Evolutionary conservation across 495 filamentous ascomycete species (phyloP), one percentile per base, ranked within the genome.

Genomic region (Trichocladium uniseriatum): DNA sequence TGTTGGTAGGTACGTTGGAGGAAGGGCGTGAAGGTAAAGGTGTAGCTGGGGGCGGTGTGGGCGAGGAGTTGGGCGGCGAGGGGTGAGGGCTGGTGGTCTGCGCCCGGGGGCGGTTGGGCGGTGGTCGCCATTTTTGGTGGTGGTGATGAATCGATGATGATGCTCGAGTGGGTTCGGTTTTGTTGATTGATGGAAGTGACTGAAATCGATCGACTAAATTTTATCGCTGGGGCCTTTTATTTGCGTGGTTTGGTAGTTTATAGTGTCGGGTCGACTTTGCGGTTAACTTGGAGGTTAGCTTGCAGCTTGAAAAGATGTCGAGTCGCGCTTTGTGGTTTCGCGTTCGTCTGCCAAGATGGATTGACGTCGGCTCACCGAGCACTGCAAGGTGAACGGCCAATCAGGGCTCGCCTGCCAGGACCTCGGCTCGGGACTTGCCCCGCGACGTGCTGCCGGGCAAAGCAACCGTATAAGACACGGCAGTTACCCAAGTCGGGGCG

Each of bases 1-100:
- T 89, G 86, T 49, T 87, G 81, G 65, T 90, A 90, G 55, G 74
- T 83, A 32, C 74, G 68, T 39, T 81, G 81, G 6, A 89, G 76
- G 71, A 86, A 87, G 22, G 81, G 82, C 15, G 79, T 75, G 75
- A 89, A 88, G 60, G 78, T 72, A 73, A 89, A 88, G 57, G 71
- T 71, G 73, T 79, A 84, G 55, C 59, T 53, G 3, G 77, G 74
- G n/a, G 78, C 61, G 38, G 64, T 55, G 58, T 79, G 80, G 22
- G 67, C 60, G 58, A 79, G 71, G 60, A 77, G 73, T 28, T 68
- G 66, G 35, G 58, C 55, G 9, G 69, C 60, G 31, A 72, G 61
- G 27, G 66, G 66, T 32, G 56, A 59, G 38, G 65, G 50, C n/a
- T 56, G 38, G 49, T n/a, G n/a, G n/a, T n/a, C n/a, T n/a, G n/a